A percentile compares a stretch with the other conserved stretches of the same genome.
These are phyloP conservation scores for Yamadazyma nakazawae DNA, from an alignment of 805 yeast species.

Conservation along the genomic window DNA sequence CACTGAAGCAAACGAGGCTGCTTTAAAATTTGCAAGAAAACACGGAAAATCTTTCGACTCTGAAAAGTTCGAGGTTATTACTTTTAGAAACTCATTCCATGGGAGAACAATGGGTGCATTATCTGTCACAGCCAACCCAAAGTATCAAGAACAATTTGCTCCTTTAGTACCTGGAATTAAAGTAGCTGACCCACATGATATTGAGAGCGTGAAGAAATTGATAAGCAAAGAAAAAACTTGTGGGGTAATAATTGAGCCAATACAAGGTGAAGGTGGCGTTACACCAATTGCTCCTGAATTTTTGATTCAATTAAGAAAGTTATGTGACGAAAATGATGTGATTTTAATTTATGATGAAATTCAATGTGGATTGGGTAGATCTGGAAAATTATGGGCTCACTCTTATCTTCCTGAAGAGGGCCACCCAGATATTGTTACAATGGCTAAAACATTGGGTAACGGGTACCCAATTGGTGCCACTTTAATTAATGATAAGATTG, in stretches of 20 bases:
- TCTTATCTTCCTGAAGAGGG: constrained; percentile 68
- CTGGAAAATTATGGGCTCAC: constrained; percentile 95
- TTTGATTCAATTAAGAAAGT: constrained; percentile 57
- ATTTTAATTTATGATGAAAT: constrained; percentile 90
- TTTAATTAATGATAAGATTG: constrained; percentile 77
- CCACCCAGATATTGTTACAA: constrained; percentile 90
- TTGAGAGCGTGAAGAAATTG: constrained; percentile 53
- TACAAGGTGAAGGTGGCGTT: constrained; percentile 98
- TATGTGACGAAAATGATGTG: constrained; percentile 69
- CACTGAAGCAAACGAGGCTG: constrained; percentile 59
- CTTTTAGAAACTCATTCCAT: constrained; percentile 90
- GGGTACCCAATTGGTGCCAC: constrained; percentile 97
- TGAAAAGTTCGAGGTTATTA: constrained; percentile 68
- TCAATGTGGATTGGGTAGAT: constrained; percentile 93
- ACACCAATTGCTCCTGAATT: constrained; percentile 64
- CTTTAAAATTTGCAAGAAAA: constrained; percentile 68
- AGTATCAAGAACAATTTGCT: constrained; percentile 87
- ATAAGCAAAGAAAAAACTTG: constrained; percentile 64
- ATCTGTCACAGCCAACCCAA: constrained; percentile 87
- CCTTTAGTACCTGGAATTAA: constrained; percentile 90
- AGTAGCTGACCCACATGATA: constrained; percentile 60
- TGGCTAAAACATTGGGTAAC: constrained; percentile 95
- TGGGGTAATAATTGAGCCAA: constrained; percentile 93
- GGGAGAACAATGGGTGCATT: constrained; percentile 95
- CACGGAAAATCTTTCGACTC: constrained; percentile 57